A percentile compares a stretch with the other conserved stretches of the same genome.
Evolutionary conservation across 2,329 filamentous ascomycete genomes (phyloP).

Genomic region (Talaromyces sp.): DNA sequence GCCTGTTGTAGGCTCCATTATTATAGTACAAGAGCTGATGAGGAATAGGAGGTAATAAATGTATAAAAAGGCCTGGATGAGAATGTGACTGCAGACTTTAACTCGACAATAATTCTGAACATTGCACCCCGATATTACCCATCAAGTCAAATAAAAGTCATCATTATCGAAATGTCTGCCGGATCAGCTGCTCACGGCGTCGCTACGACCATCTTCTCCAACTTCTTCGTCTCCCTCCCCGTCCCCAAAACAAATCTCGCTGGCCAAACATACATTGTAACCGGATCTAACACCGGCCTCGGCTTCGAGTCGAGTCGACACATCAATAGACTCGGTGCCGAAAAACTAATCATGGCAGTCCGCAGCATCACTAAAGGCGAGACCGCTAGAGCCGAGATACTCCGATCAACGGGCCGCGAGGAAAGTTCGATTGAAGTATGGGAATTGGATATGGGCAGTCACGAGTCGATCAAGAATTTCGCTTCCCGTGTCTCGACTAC

Average conservation of each 20-base stretch:
- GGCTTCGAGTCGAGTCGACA: conserved; percentile 47
- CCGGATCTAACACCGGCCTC: conserved; percentile 50
- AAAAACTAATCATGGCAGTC: conserved; percentile 48
- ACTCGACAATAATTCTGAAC: not conserved
- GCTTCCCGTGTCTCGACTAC: conserved; percentile 32
- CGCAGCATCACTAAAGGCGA: conserved; percentile 46
- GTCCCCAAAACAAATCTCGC: conserved; percentile 19
- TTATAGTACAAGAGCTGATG: not conserved
- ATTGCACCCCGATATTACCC: too few relatives aligned
- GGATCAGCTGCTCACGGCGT: conserved; percentile 9
- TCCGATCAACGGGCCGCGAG: conserved; percentile 31
- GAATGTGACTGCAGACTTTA: not conserved
- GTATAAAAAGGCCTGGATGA: not conserved
- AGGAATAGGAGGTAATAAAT: not conserved
- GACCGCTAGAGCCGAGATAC: conserved; percentile 31
- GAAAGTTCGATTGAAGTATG: conserved; percentile 48
- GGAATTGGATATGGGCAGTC: conserved; percentile 49
- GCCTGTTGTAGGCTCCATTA: not conserved
- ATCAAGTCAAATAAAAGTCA: too few relatives aligned
- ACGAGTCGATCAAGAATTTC: conserved; percentile 47
- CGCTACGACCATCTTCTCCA: conserved; percentile 12
- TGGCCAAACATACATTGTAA: conserved; percentile 47
- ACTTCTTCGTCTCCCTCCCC: conserved; percentile 16
- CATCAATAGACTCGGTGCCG: conserved; percentile 40
- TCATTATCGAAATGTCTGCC: conserved; percentile 6